Base-by-base conservation (phyloP, 176 grass and related monocot genomes). In the Oryza longistaminata region DNA sequence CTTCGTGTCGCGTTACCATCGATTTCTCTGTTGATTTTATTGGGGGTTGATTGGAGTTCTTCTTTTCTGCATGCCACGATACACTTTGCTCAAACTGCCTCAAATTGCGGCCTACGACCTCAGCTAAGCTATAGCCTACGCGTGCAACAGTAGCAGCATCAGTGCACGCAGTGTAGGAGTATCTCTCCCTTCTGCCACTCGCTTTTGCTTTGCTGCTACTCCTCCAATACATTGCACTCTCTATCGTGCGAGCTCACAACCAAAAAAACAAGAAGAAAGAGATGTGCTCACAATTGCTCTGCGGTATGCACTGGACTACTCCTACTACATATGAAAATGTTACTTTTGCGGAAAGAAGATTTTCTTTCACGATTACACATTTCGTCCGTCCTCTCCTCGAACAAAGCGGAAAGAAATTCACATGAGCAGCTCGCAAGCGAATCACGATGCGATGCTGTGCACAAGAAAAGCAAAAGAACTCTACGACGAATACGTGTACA, bases 21-120 rank as follows among this genome's bases (percentile, higher is more conserved):
- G 2, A 31, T 31, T 31, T 31, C 29, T 31, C 2, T 31, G 29
- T 31, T 31, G 29, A 31, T 31, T 31, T 31, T 31, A 31, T 31
- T 31, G 29, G 29, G 29, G 29, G 29, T 31, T 2, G 29, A 31
- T 31, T 31, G 29, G 29, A 31, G 29, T 31, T 31, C 29, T 31
- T 2, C 2, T 2, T 11, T 42, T 34, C 17, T 52, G 64, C 64
- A 16, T n/a, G 49, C 12, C 48, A 75, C 77, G 22, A 53, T 34
- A 3, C 31, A 16, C 66, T 42, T 53, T 53, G 61, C 13, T 53
- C 2, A 66, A 39, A 72, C 40, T 12, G 3, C 68, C 64, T 77
- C 73, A 55, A 74, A 69, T 70, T 61, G 34, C 22, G 82, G 48
- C 73, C 70, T 46, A 43, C 44, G n/a, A 33, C n/a, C 21, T 31